phyloP scores from a whole-genome alignment of 2,329 filamentous ascomycete genomes.

The Ceratocystis alfenasii region DNA sequence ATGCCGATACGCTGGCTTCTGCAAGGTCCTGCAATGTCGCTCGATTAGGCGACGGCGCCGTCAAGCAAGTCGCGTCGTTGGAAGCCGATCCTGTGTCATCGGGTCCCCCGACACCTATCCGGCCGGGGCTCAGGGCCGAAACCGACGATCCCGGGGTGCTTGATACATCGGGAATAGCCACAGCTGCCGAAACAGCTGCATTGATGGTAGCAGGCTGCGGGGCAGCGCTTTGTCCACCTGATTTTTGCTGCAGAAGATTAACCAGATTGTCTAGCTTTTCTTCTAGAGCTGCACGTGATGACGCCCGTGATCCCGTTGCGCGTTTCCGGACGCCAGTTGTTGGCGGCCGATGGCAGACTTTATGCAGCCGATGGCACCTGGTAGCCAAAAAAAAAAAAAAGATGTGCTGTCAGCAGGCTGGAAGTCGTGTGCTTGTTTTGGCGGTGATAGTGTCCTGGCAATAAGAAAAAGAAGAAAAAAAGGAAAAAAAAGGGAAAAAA shows the following conservation, averaged over 20 bases:
- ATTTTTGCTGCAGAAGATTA: conserved; percentile 25
- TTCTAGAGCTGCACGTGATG: conserved; percentile 24
- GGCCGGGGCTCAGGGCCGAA: neutral
- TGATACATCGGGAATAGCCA: neutral
- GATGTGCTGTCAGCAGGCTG: neutral
- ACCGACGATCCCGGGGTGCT: neutral
- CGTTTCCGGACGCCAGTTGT: conserved; percentile 18
- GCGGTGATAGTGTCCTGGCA: too few relatives aligned
- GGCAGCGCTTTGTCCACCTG: neutral
- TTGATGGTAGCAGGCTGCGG: neutral
- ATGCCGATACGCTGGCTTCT: conserved; percentile 19
- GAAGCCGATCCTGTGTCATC: neutral
- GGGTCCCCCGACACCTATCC: neutral
- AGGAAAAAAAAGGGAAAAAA: neutral
- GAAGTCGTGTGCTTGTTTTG: neutral
- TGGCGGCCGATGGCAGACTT: conserved; percentile 29
- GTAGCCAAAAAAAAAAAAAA: neutral
- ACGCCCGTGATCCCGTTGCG: conserved; percentile 12
- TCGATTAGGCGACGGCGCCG: conserved; percentile 14
- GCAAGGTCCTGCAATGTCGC: conserved; percentile 20
- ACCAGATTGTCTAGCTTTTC: conserved; percentile 28
- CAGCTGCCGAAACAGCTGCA: neutral
- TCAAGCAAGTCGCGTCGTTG: neutral
- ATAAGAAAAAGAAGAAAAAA: neutral
- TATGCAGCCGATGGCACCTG: conserved; percentile 33